Evolutionary conservation across 257 asterid genomes (phyloP), one percentile per base, ranked within the genome.

Genomic region (Cordia subcordata): DNA sequence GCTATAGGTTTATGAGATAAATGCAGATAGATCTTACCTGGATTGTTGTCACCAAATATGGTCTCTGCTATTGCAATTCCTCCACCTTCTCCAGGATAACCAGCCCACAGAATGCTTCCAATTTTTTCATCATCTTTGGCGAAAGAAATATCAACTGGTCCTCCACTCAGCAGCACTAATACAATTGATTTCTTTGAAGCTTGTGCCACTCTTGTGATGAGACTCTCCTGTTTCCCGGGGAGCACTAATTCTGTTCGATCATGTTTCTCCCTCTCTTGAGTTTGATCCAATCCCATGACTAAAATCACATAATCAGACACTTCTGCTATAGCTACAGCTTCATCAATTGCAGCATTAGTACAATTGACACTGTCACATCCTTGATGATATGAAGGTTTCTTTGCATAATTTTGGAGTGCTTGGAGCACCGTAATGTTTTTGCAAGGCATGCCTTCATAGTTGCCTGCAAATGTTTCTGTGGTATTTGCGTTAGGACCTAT

Each of bases 71-170:
- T 45, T 20, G 92, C 92, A 14, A 64, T 59, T 16, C 89, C 95
- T 62, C 95, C 95, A 5, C 78, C 80, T 69, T 86, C 95, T 39
- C 92, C 92, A 0, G 92, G 95, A 70, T 81, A 83, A 45, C 92
- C 87, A 35, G 79, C 87, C 95, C 95, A 86, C 66, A 86, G 49
- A 50, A 86, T 83, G 76, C 89, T 71, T 65, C 84, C 83, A 8
- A 86, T 70, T 33, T 79, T 83, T 0, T 77, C 65, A 44, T 83
- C 61, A 5, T 50, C 38, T 67, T 77, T 86, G 5, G 92, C 87
- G 23, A 83, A 86, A 39, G 92, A 71, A 22, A 86, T 71, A 58
- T 86, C 95, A 1, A 86, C 75, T n/a, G 87, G 87, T 63, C 95
- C 89, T 60, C 95, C 95, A 64, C 71, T 70, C 15, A 79, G 56